phyloP scores from a whole-genome alignment of 371 early-diverging fungal genomes.

The Smittium mucronatum region DNA sequence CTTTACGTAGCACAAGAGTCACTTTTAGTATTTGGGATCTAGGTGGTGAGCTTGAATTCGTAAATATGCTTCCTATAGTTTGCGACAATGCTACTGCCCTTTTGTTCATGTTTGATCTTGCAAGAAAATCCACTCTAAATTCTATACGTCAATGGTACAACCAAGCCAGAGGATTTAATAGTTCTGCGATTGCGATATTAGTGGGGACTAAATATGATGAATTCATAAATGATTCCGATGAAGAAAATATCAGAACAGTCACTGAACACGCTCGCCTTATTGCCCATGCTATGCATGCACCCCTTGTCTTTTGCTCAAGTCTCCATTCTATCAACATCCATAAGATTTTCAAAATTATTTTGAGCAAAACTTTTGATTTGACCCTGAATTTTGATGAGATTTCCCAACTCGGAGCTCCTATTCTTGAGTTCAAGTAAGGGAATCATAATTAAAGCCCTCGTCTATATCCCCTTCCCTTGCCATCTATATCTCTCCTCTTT shows the following conservation, averaged over 20 bases:
- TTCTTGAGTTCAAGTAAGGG: slow-evolving; percentile 24
- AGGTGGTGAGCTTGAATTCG: slow-evolving; percentile 93
- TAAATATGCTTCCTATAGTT: slow-evolving; percentile 93
- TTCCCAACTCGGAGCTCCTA: slow-evolving; percentile 79
- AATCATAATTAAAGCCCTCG: no score
- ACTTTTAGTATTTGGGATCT: slow-evolving; percentile 99
- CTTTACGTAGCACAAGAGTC: slow-evolving; percentile 77
- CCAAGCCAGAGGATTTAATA: slow-evolving; percentile 90
- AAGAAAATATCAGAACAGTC: slow-evolving; percentile 81
- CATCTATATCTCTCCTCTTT: no score
- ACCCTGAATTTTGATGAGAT: slow-evolving; percentile 86
- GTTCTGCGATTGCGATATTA: slow-evolving; percentile 85
- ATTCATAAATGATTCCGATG: slow-evolving; percentile 52
- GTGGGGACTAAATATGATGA: slow-evolving; percentile 96
- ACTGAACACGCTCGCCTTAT: slow-evolving; percentile 84
- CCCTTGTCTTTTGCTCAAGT: slow-evolving; percentile 88
- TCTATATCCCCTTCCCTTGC: no score
- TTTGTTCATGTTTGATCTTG: slow-evolving; percentile 91
- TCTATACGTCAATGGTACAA: slow-evolving; percentile 91
- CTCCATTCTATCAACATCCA: slow-evolving; percentile 89
- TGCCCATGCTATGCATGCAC: slow-evolving; percentile 87
- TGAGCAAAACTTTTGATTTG: slow-evolving; percentile 86
- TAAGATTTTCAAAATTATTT: slow-evolving; percentile 90
- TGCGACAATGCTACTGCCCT: slow-evolving; percentile 92
- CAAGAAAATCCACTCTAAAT: slow-evolving; percentile 82